Conservation (phyloP, 805 yeast genomes). For the Yarrowia divulgata region DNA sequence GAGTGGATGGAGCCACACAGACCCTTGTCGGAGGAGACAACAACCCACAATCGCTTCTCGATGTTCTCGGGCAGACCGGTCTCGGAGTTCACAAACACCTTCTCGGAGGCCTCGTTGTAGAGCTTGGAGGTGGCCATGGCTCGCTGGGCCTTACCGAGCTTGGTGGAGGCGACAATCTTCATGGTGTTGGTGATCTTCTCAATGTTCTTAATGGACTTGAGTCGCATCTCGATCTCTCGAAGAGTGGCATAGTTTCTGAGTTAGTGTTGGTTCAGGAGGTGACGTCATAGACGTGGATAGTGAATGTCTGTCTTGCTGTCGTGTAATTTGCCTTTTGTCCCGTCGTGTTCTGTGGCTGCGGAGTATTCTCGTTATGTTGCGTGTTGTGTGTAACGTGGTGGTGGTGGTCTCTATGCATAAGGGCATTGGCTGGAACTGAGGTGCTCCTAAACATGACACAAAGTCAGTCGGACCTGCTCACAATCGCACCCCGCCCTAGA, state of each 20-base stretch:
- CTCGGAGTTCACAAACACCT: constrained; percentile 82
- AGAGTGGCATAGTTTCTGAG: constrained; percentile 93
- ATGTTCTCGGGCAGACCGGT: constrained; percentile 62
- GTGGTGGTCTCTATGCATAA: background rate
- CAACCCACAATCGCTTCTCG: constrained; percentile 79
- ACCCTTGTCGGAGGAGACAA: constrained; percentile 96
- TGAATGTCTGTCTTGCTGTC: background rate
- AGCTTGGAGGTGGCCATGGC: constrained; percentile 89
- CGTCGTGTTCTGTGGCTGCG: background rate
- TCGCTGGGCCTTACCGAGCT: constrained; percentile 92
- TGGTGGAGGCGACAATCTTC: constrained; percentile 99
- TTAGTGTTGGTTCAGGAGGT: background rate
- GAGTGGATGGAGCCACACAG: constrained; percentile 98
- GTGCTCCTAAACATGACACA: background rate
- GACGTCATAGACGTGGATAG: background rate
- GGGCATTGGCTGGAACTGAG: constrained; percentile 1
- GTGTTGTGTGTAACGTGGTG: background rate
- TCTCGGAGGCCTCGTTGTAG: constrained; percentile 79
- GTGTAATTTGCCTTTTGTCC: background rate
- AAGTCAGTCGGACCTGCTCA: background rate
- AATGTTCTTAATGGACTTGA: constrained; percentile 97
- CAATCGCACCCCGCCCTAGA: background rate
- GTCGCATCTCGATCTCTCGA: constrained; percentile 97
- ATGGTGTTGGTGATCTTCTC: constrained; percentile 99
- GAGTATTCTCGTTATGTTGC: too few species aligned